These are phyloP conservation scores for Austroboletus novae-zelandiae DNA, from an alignment of 1,284 basidiomycete species.

Conservation along the genomic window DNA sequence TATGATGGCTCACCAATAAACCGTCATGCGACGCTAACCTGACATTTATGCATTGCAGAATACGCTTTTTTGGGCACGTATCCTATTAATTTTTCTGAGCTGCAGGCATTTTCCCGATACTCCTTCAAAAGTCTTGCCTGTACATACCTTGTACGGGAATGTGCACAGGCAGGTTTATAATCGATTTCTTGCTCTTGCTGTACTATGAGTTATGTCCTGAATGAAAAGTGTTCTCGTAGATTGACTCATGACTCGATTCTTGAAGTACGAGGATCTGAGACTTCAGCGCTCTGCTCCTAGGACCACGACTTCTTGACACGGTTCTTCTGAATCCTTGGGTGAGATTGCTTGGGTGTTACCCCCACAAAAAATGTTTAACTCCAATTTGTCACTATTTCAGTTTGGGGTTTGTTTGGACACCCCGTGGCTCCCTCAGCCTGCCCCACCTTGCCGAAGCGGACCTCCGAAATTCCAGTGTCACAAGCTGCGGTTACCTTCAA, in stretches of 20 bases:
- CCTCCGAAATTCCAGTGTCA: background rate
- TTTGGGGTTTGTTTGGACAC: conserved; percentile 1
- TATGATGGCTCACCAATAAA: conserved; percentile 85
- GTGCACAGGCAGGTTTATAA: conserved; percentile 35
- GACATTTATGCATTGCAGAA: conserved; percentile 30
- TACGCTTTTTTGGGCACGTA: conserved; percentile 17
- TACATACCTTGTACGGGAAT: conserved; percentile 32
- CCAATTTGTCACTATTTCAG: conserved; percentile 9
- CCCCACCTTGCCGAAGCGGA: background rate
- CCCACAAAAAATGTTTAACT: conserved; percentile 1
- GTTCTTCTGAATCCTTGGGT: background rate
- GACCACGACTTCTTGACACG: background rate
- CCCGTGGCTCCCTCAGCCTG: background rate
- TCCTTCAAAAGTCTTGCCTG: conserved; percentile 32
- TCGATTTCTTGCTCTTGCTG: conserved; percentile 29
- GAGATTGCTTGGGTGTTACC: background rate
- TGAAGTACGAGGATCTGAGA: conserved; percentile 15
- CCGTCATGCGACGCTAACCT: conserved; percentile 20
- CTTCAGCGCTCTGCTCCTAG: conserved; percentile 4
- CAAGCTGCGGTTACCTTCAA: background rate
- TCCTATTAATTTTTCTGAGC: conserved; percentile 33
- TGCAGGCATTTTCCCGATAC: conserved; percentile 31
- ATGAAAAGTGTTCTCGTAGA: conserved; percentile 32
- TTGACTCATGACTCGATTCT: conserved; percentile 25
- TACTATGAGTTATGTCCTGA: conserved; percentile 27